Evolutionary conservation across 2,329 filamentous ascomycete species (phyloP), one percentile per base, ranked within the genome.

Genomic region (Fusarium sp.): DNA sequence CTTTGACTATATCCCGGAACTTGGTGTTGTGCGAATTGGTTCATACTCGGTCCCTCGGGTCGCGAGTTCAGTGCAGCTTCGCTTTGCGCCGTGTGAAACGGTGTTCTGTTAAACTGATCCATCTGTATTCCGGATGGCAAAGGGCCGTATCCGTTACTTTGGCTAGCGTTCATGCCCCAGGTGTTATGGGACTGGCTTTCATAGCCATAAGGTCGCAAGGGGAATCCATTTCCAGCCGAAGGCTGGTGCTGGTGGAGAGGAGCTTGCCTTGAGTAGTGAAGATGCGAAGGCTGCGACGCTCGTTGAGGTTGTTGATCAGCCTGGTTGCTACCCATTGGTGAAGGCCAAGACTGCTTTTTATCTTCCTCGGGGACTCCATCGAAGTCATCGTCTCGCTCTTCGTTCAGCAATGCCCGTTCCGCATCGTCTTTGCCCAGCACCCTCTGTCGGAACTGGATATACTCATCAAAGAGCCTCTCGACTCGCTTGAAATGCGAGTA

Each of bases 301-400:
- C 15, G 40, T 43, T 26, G 22, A n/a, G 11, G 13, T 15, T 40
- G 39, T 6, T 42, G 19, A 8, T 42, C 14, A 15, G 39, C 13
- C 19, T 22, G 39, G 7, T 15, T 43, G 7, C 40, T 7, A 26
- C 40, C 17, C 40, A 10, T 46, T 21, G 44, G n/a, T 19, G 28
- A 34, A 40, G 47, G 11, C 47, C 47, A 51, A n/a, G 14, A 5
- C 19, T 51, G 33, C 17, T 39, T 51, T 19, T 40, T 39, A 13
- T 51, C 34, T 19, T 51, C 47, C 9, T 51, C 34, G 4, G 47
- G 10, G 13, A 40, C 17, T 7, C 43, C 57, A 17, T 60, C 57
- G 26, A 42, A 60, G 19, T 60, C 57, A 24, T 60, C 50, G 17
- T 60, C 43, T 11, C 57, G 43, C 50, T 60, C 57, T 42, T 60